These are phyloP conservation scores for Eimeria nieschulzi DNA, from an alignment of 169 alveolate genomes.

Conservation along the genomic window DNA sequence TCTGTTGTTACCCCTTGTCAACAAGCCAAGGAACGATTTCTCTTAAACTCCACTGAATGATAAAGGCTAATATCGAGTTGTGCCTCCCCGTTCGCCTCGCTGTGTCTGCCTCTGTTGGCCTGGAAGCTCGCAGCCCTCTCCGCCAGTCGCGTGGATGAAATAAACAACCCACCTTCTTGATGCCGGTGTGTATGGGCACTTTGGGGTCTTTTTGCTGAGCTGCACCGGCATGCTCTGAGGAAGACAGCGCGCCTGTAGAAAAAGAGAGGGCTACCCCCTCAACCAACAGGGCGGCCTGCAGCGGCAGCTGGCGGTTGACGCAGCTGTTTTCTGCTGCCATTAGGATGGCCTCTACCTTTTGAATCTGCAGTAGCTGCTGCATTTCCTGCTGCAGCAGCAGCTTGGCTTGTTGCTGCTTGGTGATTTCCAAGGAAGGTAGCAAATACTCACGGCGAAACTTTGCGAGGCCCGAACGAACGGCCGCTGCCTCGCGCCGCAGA, in stretches of 20 bases:
- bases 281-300: constrained; percentile 24
- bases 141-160: neutral
- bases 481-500: neutral
- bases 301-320: constrained; percentile 25
- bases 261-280: constrained; percentile 5
- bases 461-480: neutral
- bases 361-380: constrained; percentile 52
- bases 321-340: neutral
- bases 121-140: too few species aligned
- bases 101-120: too few species aligned
- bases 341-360: neutral
- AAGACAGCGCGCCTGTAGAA: neutral
- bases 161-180: neutral
- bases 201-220: neutral
- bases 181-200: neutral
- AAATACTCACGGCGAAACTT: neutral
- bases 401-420: constrained; percentile 14
- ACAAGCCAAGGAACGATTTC: too few species aligned
- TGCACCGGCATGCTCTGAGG: neutral
- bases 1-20: too few species aligned
- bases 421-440: constrained; percentile 11
- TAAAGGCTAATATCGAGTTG: too few species aligned
- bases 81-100: too few species aligned
- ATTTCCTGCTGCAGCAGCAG: constrained; percentile 32
- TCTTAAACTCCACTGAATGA: too few species aligned